Conservation (phyloP, 768 basidiomycete species). For the Trametopsis cervina region DNA sequence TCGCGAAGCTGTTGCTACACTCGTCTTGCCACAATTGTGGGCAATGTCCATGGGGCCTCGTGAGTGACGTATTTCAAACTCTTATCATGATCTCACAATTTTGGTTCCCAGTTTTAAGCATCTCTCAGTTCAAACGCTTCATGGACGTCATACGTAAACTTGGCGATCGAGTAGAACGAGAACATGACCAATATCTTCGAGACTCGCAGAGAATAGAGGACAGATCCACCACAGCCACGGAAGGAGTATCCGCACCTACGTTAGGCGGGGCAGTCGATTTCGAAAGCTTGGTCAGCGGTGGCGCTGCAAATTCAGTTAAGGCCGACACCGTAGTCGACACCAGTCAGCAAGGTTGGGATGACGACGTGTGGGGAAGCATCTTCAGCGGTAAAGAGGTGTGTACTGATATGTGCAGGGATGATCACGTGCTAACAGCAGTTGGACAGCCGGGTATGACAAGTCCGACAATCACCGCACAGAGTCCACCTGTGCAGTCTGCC, state of each 20-base stretch:
- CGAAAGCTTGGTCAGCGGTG: slow-evolving; percentile 73
- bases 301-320: slow-evolving; percentile 38
- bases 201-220: slow-evolving; percentile 91
- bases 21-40: slow-evolving; percentile 68
- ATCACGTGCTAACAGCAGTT: no score
- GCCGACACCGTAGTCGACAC: slow-evolving; percentile 35
- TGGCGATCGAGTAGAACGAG: slow-evolving; percentile 83
- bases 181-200: slow-evolving; percentile 87
- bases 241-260: slow-evolving; percentile 31
- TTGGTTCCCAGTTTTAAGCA: slow-evolving; percentile 52
- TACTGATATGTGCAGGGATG: no score
- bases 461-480: slow-evolving; percentile 20
- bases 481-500: slow-evolving; percentile 22
- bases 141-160: slow-evolving; percentile 78
- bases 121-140: slow-evolving; percentile 87
- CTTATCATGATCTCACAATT: slow-evolving; percentile 1
- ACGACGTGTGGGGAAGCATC: slow-evolving; percentile 82
- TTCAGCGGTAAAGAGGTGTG: slow-evolving; percentile 34
- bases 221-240: slow-evolving; percentile 43
- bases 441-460: slow-evolving; percentile 19
- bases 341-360: slow-evolving; percentile 53
- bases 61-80: slow-evolving; percentile 34
- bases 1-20: slow-evolving; percentile 67
- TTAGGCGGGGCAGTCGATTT: slow-evolving; percentile 67
- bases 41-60: slow-evolving; percentile 94